These are phyloP conservation scores for Hirsutella rhossiliensis DNA, from an alignment of 2,329 filamentous ascomycete genomes.

Conservation along the genomic window DNA sequence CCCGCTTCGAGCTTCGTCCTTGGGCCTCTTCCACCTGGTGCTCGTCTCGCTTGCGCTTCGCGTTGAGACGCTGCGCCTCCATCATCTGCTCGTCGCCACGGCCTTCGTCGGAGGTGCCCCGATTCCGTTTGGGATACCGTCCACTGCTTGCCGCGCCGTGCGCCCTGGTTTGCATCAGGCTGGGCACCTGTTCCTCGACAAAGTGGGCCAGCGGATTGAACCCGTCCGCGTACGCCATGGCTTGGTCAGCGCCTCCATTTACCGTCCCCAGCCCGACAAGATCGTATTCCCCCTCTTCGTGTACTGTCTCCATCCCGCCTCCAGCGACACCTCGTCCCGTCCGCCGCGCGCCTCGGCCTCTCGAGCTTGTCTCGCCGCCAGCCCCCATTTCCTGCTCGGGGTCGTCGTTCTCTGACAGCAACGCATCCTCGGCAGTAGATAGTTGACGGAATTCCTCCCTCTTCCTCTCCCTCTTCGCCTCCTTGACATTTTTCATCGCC, in stretches of 20 bases:
- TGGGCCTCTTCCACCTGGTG: not conserved
- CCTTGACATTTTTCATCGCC: not conserved
- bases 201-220: too few species aligned
- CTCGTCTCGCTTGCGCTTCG: conserved; percentile 1
- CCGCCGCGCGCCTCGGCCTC: too few species aligned
- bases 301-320: too few species aligned
- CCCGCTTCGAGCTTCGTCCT: not conserved
- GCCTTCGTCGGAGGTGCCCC: not conserved
- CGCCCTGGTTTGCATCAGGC: not conserved
- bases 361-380: too few species aligned
- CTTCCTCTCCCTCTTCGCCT: not conserved
- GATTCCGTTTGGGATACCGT: not conserved
- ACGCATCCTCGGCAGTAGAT: too few species aligned
- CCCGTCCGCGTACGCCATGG: too few species aligned
- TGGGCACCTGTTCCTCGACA: not conserved
- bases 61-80: not conserved
- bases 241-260: too few species aligned
- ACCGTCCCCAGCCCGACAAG: too few species aligned
- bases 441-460: too few species aligned
- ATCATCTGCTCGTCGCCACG: not conserved
- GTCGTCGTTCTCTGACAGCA: not conserved
- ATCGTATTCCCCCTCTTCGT: too few species aligned
- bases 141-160: not conserved
- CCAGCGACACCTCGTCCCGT: too few species aligned
- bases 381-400: too few species aligned